A percentile compares a stretch with the other conserved stretches of the same genome.
phyloP scores from a whole-genome alignment of 495 filamentous ascomycete genomes.

The Bacidia gigantensis region DNA sequence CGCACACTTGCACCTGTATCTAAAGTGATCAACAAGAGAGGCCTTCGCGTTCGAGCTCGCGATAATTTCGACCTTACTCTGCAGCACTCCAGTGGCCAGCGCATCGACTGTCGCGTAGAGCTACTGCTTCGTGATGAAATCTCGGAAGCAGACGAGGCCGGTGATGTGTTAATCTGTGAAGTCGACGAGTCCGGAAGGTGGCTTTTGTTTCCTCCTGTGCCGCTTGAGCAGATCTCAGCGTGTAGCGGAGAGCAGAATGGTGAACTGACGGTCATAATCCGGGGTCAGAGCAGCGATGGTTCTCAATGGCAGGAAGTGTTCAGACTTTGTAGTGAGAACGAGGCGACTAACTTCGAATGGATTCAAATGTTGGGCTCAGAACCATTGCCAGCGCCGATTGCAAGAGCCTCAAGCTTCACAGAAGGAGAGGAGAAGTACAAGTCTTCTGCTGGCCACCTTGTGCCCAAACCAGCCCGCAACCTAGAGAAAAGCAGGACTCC shows the following conservation, averaged over 20 bases:
- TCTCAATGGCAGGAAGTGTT: conserved; percentile 68
- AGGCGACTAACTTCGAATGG: conserved; percentile 76
- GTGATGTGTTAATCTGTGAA: conserved; percentile 84
- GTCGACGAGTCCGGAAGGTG: conserved; percentile 62
- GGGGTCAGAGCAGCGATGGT: conserved; percentile 31
- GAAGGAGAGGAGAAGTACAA: conserved; percentile 9
- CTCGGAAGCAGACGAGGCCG: conserved; percentile 37
- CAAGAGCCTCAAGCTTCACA: conserved; percentile 37
- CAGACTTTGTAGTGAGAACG: conserved; percentile 52
- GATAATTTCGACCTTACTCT: conserved; percentile 81
- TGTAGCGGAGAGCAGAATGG: conserved; percentile 55
- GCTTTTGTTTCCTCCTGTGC: conserved; percentile 80
- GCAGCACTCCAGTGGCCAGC: conserved; percentile 76
- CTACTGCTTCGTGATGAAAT: conserved; percentile 70
- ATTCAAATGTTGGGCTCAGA: conserved; percentile 62
- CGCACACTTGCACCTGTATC: conserved; percentile 55
- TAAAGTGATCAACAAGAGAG: conserved; percentile 56
- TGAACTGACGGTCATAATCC: conserved; percentile 74
- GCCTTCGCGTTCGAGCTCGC: conserved; percentile 66
- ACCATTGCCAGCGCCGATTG: conserved; percentile 58
- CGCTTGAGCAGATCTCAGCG: conserved; percentile 56
- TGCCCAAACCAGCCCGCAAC: neutral
- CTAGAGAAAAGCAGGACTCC: conserved; percentile 31
- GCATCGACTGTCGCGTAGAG: conserved; percentile 80
- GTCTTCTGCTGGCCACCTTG: neutral